These are phyloP conservation scores for Cercospora sp. DNA, from an alignment of 2,329 filamentous ascomycete species.

Conservation along the genomic window DNA sequence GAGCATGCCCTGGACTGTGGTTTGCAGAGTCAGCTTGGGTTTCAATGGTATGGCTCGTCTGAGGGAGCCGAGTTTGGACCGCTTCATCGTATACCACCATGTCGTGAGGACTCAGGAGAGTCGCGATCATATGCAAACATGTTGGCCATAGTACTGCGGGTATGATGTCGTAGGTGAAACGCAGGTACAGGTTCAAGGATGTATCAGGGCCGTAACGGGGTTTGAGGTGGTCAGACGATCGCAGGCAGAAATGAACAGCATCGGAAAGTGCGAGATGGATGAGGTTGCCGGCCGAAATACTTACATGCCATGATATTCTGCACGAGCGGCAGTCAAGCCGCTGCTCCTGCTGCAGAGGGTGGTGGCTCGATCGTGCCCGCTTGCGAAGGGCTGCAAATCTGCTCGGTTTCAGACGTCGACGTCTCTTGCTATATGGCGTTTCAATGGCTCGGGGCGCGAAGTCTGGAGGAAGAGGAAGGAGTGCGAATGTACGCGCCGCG, in stretches of 20 bases:
- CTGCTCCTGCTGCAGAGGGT: not conserved
- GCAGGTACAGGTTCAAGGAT: slow-evolving; percentile 19
- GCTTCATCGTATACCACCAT: slow-evolving; percentile 16
- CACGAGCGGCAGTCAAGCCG: not conserved
- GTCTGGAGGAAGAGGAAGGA: not conserved
- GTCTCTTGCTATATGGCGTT: not conserved
- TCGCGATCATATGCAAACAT: slow-evolving; percentile 5
- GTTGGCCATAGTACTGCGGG: slow-evolving; percentile 13
- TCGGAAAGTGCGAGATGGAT: not conserved
- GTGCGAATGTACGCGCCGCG: not conserved
- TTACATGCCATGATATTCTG: slow-evolving; percentile 20
- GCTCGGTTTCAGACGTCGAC: not conserved
- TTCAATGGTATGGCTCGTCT: slow-evolving; percentile 22
- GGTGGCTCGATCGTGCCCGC: not conserved
- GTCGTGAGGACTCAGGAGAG: slow-evolving; percentile 15
- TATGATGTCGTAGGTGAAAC: slow-evolving; percentile 22
- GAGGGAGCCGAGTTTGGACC: slow-evolving; percentile 16
- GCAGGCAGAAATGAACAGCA: slow-evolving; percentile 1
- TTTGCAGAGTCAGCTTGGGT: slow-evolving; percentile 25
- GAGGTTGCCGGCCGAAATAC: slow-evolving; percentile 9
- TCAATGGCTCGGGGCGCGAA: not conserved
- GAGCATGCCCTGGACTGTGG: slow-evolving; percentile 61
- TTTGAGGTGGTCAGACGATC: slow-evolving; percentile 8
- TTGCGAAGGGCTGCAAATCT: not conserved
- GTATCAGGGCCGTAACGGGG: slow-evolving; percentile 10